Percentiles rank a stretch among this genome's conserved stretches.
phyloP scores from a whole-genome alignment of 2,329 filamentous ascomycete species.

The Trichophyton mentagrophytes region DNA sequence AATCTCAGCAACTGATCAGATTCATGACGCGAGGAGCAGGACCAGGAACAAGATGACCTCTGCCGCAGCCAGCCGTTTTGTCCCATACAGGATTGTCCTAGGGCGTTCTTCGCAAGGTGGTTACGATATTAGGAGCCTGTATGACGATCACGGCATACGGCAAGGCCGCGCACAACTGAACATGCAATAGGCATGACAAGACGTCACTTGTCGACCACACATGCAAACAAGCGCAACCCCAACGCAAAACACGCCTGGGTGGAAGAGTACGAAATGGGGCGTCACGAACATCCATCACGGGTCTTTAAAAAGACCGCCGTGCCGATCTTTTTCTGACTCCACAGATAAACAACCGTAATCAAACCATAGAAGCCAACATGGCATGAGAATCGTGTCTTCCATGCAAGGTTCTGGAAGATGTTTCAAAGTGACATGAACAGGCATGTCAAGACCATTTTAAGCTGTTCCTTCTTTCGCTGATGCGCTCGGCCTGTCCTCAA shows the following conservation, averaged over 20 bases:
- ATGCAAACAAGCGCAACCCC: not conserved
- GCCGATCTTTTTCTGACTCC: not conserved
- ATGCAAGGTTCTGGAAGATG: not conserved
- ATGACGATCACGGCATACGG: conserved; percentile 3
- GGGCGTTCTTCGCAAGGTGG: not conserved
- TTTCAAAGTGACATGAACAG: not conserved
- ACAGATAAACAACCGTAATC: conserved; percentile 1
- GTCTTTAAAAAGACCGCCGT: not conserved
- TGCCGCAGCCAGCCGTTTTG: not conserved
- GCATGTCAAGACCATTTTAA: not conserved
- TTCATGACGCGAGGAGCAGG: not conserved
- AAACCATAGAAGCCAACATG: not conserved
- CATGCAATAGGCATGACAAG: not conserved
- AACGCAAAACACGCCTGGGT: not conserved
- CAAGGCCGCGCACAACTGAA: not conserved
- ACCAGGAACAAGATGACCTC: not conserved
- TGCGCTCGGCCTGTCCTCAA: not conserved
- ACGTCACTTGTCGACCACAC: not conserved
- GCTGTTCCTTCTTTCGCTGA: not conserved
- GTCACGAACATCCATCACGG: not conserved
- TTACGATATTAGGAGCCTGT: not conserved
- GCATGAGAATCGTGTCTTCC: not conserved
- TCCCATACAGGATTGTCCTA: not conserved
- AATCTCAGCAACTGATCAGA: not conserved
- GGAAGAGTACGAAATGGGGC: not conserved